Evolutionary conservation across 2,329 filamentous ascomycete genomes (phyloP), one percentile per base, ranked within the genome.

Genomic region (Cercospora brassicicola): DNA sequence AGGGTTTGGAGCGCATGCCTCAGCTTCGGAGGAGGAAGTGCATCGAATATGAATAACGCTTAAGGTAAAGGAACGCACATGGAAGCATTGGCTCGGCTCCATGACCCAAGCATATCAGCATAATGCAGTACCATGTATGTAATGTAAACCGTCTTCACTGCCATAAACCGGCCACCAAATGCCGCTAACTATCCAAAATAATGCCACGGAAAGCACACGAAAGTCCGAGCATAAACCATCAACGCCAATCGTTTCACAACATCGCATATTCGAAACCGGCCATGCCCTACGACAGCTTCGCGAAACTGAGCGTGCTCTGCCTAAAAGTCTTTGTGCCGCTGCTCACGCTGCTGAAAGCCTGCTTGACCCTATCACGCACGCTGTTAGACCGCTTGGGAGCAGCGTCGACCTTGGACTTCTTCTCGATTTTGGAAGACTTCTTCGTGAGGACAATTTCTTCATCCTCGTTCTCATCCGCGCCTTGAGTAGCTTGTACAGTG

Each of bases 291-390:
- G 61, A 64, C 45, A 67, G 23, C 39, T 69, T 69, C 5, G 62
- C 13, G 36, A 69, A 69, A 59, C 60, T 69, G 20, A 69, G 53
- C n/a, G 68, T 69, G 42, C 68, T 69, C 62, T 69, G 68, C 62
- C 62, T 56, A 18, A 69, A 45, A 13, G 57, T 55, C 59, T 66
- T 65, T n/a, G 48, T 60, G 23, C 65, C 65, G 53, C 51, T 65
- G 62, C 48, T 65, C 23, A 69, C 64, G 62, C 62, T 65, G 39
- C 36, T 63, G 55, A 69, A 31, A 13, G 62, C 68, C 7, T 67
- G 55, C 59, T 57, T 62, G 42, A 69, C 65, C 55, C 63, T 66
- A 30, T 67, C 60, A 55, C 68, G 68, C 55, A 69, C 55, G 59
- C 65, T 67, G 36, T 67, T 59, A 11, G 45, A 48, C 28, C 57